These are phyloP conservation scores for Fusarium domesticum DNA, from an alignment of 2,329 filamentous ascomycete genomes.

Conservation along the genomic window DNA sequence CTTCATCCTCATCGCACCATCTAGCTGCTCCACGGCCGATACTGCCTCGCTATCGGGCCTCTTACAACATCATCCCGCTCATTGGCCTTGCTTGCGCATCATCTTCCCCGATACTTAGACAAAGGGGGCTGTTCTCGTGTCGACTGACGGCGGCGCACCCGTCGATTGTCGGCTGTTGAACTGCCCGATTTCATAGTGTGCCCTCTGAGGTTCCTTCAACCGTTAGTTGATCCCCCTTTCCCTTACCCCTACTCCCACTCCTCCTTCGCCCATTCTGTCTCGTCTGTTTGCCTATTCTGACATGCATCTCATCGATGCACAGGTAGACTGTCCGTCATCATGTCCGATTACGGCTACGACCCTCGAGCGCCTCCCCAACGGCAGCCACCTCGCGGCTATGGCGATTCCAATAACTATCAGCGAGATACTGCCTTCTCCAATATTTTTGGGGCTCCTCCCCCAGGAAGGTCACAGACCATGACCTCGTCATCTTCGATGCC, in stretches of 20 bases:
- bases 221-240: conserved; percentile 19
- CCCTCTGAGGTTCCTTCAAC: conserved; percentile 22
- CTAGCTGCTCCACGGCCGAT: conserved; percentile 7
- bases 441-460: conserved; percentile 88
- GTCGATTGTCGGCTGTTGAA: conserved; percentile 30
- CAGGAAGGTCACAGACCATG: conserved; percentile 94
- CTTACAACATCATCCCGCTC: conserved; percentile 11
- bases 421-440: conserved; percentile 94
- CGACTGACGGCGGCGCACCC: conserved; percentile 35
- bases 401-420: conserved; percentile 57
- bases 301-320: conserved; percentile 8
- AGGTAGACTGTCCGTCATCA: conserved; percentile 33
- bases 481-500: conserved; percentile 71
- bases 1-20: conserved; percentile 11
- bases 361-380: conserved; percentile 46
- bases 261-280: background rate
- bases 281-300: conserved; percentile 10
- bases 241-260: conserved; percentile 1
- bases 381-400: conserved; percentile 45
- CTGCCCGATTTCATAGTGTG: conserved; percentile 25
- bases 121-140: conserved; percentile 27
- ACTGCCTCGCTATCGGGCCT: conserved; percentile 16
- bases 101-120: conserved; percentile 12
- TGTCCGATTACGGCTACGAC: conserved; percentile 59
- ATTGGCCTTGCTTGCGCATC: conserved; percentile 14